Base-by-base conservation (phyloP, 192 early-diverging fungal species). In the Coemansia sp. region DNA sequence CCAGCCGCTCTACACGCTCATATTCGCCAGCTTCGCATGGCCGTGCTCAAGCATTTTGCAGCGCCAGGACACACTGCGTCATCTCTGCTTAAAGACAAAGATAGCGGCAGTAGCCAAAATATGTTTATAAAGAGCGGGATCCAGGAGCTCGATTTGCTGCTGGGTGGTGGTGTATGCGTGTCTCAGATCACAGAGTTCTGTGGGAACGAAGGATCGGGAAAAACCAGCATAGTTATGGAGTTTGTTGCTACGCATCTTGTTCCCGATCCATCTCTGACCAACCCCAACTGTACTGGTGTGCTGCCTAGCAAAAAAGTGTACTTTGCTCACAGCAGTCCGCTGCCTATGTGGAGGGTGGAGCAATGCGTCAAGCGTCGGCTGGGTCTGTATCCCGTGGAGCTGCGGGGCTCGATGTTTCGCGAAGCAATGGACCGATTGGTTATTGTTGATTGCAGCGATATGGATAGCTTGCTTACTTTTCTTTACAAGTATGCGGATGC, bases 221-320 rank as follows among this genome's bases (percentile, higher is more conserved):
- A 46, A n/a, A 63, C 72, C 3, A 55, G 46, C 19, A 4, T 74
- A 4, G 46, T 48, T 3, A 55, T 75, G 5, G 50, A 61, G 29
- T 73, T 51, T 55, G 63, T 64, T 13, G 36, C 50, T 27, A 53
- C 47, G n/a, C 64, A 73, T 32, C 55, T 73, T n/a, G 46, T 59
- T 27, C 28, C 57, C 5, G 34, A 40, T 1, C 43, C 24, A 25
- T n/a, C n/a, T n/a, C n/a, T n/a, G n/a, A n/a, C n/a, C n/a, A n/a
- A n/a, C n/a, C n/a, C n/a, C n/a, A n/a, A n/a, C n/a, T n/a, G n/a
- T n/a, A n/a, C n/a, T n/a, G 22, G 19, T 28, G 48, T 3, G 23
- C 17, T 4, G 23, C 26, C 47, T 6, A 46, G 46, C 4, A 45
- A 39, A 6, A 51, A 40, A 20, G 64, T 61, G 11, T 49, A 63